Evolutionary conservation across 1,284 basidiomycete genomes (phyloP).

Genomic region (Coniophora puteana): DNA sequence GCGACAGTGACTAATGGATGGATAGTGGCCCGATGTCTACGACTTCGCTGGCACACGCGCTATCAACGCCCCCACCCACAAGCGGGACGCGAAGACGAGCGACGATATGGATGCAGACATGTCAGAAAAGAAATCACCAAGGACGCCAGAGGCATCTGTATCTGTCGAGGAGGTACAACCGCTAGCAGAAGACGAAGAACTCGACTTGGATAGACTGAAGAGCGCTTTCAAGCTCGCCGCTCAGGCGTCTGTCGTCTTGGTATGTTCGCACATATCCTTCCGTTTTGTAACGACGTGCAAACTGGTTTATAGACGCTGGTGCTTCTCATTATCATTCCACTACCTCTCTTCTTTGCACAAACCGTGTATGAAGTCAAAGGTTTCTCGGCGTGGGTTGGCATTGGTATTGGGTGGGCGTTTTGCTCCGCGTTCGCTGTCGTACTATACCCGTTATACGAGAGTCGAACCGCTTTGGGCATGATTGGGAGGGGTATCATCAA

Average conservation of each 20-base stretch:
- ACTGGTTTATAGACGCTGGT: constrained; percentile 47
- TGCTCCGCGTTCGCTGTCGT: constrained; percentile 73
- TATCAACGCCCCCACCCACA: constrained; percentile 51
- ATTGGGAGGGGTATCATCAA: constrained; percentile 64
- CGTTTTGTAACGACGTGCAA: no score
- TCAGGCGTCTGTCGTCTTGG: constrained; percentile 63
- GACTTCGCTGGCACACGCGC: constrained; percentile 77
- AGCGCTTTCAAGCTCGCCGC: constrained; percentile 79
- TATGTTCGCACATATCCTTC: constrained; percentile 35
- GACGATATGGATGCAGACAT: constrained; percentile 24
- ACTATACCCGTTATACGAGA: constrained; percentile 85
- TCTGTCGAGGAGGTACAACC: constrained; percentile 29
- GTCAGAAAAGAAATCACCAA: constrained; percentile 38
- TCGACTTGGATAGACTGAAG: constrained; percentile 57
- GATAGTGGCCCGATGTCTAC: constrained; percentile 75
- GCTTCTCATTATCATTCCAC: constrained; percentile 69
- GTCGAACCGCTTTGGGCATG: constrained; percentile 56
- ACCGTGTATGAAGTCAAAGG: constrained; percentile 68
- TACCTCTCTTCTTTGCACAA: constrained; percentile 80
- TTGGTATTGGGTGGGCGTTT: constrained; percentile 85
- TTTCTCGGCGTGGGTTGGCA: constrained; percentile 71
- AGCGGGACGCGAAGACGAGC: constrained; percentile 6
- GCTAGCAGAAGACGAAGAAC: constrained; percentile 45
- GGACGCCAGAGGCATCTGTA: constrained; percentile 26
- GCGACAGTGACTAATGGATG: background rate